phyloP scores from a whole-genome alignment of 768 basidiomycete genomes.

The Mycena maculata region DNA sequence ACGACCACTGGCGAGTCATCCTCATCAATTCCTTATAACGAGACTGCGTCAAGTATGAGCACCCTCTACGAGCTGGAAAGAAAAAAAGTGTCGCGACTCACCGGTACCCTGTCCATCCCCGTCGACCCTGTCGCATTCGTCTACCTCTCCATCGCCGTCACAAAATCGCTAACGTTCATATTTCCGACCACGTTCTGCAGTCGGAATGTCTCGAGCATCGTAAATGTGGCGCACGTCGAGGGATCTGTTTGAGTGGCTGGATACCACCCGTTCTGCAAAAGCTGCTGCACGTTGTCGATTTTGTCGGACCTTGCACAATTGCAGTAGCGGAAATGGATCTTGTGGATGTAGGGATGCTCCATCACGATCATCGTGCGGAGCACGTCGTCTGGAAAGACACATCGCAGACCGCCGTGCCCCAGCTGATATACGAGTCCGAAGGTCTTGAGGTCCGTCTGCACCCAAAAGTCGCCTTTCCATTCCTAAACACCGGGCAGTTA shows the following conservation, averaged over 20 bases:
- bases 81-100: background rate
- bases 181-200: conserved; percentile 29
- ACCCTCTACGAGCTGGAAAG: no score
- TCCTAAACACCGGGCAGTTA: background rate
- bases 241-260: conserved; percentile 28
- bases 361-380: conserved; percentile 11
- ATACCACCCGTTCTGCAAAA: conserved; percentile 13
- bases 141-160: conserved; percentile 6
- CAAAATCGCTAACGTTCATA: conserved; percentile 8
- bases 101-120: background rate
- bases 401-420: conserved; percentile 23
- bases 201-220: conserved; percentile 19
- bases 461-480: conserved; percentile 29
- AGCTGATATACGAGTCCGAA: conserved; percentile 29
- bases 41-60: background rate
- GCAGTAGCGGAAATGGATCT: conserved; percentile 20
- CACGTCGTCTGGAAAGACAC: background rate
- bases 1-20: conserved; percentile 5
- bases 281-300: background rate
- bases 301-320: background rate
- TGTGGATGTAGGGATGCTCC: conserved; percentile 23
- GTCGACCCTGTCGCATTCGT: background rate
- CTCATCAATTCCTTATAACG: conserved; percentile 12
- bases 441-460: background rate
- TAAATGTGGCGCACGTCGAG: conserved; percentile 22